These are phyloP conservation scores for Pseudocercospora musae DNA, from an alignment of 2,329 filamentous ascomycete species.

Conservation along the genomic window DNA sequence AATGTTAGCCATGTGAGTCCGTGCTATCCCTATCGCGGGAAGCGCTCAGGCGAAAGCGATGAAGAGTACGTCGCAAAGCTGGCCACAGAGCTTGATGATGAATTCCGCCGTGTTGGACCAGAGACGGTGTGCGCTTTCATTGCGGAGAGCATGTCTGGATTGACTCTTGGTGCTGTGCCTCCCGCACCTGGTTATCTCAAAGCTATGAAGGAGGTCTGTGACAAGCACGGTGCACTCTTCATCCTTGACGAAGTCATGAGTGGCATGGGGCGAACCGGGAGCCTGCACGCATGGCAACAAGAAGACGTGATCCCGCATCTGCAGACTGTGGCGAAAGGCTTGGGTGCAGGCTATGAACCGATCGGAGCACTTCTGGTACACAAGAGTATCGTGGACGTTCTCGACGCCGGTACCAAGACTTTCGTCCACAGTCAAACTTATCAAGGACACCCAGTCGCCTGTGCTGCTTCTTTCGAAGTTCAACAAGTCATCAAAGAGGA, in stretches of 20 bases:
- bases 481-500: conserved; percentile 56
- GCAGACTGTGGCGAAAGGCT: conserved; percentile 61
- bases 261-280: conserved; percentile 31
- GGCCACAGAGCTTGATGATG: conserved; percentile 46
- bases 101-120: conserved; percentile 48
- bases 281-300: conserved; percentile 32
- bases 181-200: conserved; percentile 53
- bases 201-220: conserved; percentile 54
- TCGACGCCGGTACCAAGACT: conserved; percentile 35
- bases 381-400: conserved; percentile 48
- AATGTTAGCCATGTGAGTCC: conserved; percentile 30
- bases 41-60: conserved; percentile 37
- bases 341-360: conserved; percentile 60
- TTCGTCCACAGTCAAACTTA: conserved; percentile 61
- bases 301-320: conserved; percentile 56
- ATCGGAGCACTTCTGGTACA: conserved; percentile 54
- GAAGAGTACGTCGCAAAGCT: conserved; percentile 43
- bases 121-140: conserved; percentile 50
- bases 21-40: conserved; percentile 39
- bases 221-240: conserved; percentile 54
- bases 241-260: conserved; percentile 51
- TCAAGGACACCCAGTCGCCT: conserved; percentile 54
- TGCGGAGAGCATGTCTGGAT: conserved; percentile 51
- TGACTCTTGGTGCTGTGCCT: conserved; percentile 48
- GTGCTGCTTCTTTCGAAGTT: conserved; percentile 60